phyloP scores from a whole-genome alignment of 2,329 filamentous ascomycete genomes.

The Aspergillus alliaceus region DNA sequence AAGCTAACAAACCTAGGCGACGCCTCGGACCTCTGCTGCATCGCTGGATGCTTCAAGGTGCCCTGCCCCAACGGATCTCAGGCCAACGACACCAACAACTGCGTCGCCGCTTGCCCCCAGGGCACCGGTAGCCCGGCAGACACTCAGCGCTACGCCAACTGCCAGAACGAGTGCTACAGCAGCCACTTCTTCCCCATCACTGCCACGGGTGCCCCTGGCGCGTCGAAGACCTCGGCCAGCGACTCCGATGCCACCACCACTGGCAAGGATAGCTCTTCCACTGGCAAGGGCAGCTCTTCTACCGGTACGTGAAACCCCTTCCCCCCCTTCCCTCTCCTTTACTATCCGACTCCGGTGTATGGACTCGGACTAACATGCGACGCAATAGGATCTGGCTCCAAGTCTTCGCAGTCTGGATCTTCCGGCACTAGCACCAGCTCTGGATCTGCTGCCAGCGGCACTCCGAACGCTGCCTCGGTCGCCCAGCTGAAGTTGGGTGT shows the following conservation, averaged over 20 bases:
- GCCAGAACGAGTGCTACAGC: slow-evolving; percentile 51
- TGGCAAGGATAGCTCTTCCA: not conserved
- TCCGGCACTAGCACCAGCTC: slow-evolving; percentile 15
- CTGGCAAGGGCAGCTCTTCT: slow-evolving; percentile 11
- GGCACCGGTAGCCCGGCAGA: slow-evolving; percentile 50
- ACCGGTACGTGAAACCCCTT: no score
- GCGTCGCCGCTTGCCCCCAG: slow-evolving; percentile 54
- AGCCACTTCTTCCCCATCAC: slow-evolving; percentile 47
- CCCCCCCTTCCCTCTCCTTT: no score
- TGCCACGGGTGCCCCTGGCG: slow-evolving; percentile 21
- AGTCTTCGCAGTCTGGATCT: slow-evolving; percentile 4
- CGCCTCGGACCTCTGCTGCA: slow-evolving; percentile 50
- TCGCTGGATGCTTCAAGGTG: slow-evolving; percentile 51
- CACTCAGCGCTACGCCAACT: slow-evolving; percentile 48
- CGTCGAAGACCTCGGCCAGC: slow-evolving; percentile 17
- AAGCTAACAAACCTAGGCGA: slow-evolving; percentile 33
- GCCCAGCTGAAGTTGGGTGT: slow-evolving; percentile 29
- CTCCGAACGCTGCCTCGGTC: slow-evolving; percentile 29
- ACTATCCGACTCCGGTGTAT: no score
- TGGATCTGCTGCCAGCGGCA: slow-evolving; percentile 14
- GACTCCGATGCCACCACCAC: slow-evolving; percentile 14
- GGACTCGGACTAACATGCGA: not conserved
- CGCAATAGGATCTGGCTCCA: slow-evolving; percentile 4
- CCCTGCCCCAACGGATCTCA: slow-evolving; percentile 54
- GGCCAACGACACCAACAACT: slow-evolving; percentile 53